phyloP scores from a whole-genome alignment of 495 filamentous ascomycete genomes.

The Arthonia radiata region DNA sequence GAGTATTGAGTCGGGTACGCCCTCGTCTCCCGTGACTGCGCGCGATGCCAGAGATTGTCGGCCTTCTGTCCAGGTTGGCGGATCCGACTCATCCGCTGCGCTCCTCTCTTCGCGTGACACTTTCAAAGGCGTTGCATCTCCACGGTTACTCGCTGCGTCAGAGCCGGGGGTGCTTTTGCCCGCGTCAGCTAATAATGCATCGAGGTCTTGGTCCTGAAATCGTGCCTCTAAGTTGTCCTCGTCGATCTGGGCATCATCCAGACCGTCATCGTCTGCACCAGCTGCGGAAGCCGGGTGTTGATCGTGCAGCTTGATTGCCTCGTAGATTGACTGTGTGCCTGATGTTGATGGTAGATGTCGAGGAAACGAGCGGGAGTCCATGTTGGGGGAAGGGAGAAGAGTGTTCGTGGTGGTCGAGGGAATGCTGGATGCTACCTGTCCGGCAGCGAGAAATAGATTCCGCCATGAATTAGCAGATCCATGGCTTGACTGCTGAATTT shows the following conservation, averaged over 20 bases:
- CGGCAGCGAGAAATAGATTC: no score
- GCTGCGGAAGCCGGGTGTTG: slow-evolving; percentile 28
- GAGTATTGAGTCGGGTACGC: slow-evolving; percentile 20
- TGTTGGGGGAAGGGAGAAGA: no score
- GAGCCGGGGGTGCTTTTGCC: no score
- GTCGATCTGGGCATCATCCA: slow-evolving; percentile 40
- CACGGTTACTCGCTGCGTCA: slow-evolving; percentile 29
- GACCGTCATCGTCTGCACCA: slow-evolving; percentile 40
- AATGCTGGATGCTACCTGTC: no score
- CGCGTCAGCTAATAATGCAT: slow-evolving; percentile 38
- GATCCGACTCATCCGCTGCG: not conserved
- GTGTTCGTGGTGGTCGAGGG: no score
- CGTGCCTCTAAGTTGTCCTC: slow-evolving; percentile 39
- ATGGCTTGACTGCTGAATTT: no score
- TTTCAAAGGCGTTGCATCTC: slow-evolving; percentile 22
- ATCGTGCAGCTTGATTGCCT: slow-evolving; percentile 38
- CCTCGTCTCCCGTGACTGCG: not conserved
- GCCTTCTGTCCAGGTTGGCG: not conserved
- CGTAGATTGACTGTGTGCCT: slow-evolving; percentile 53
- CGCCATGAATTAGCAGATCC: no score
- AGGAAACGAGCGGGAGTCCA: no score
- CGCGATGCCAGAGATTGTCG: slow-evolving; percentile 1
- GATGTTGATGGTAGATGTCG: no score
- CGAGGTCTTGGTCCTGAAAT: slow-evolving; percentile 49
- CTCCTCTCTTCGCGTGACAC: slow-evolving; percentile 2